Base-by-base conservation (phyloP, 2,329 filamentous ascomycete genomes). In the Beauveria rudraprayagi region DNA sequence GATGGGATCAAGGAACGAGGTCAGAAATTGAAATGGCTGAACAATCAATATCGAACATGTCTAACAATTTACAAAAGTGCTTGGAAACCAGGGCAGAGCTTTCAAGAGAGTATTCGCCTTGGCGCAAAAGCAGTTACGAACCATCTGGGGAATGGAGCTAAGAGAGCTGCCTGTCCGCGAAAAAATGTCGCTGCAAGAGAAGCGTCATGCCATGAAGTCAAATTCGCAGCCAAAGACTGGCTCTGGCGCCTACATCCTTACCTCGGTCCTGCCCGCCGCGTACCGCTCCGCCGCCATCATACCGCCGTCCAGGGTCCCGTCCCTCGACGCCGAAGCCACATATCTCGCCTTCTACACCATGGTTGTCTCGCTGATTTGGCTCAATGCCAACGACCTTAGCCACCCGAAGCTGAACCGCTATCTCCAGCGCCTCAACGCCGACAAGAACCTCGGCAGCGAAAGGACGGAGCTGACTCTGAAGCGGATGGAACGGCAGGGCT, bases 101-200 rank as follows among this genome's bases (percentile, higher is more conserved):
- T 97, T 97, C 72, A 92, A 86, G 70, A 72, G 76, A 14, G 85
- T 97, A 3, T 97, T 96, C 69, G 83, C 83, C 0, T 78, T 83
- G 46, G 91, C 93, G 47, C 93, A 99, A 72, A 74, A 78, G 40
- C 83, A 89, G 66, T 77, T 99, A 43, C 78, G 81, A 53, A 76
- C 77, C 2, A 81, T 87, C 1, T 97, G 96, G 74, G 94, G 94
- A n/a, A 96, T 97, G 92, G 83, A 92, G 71, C 83, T 99, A 80
- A 80, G 85, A 4, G 92, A 97, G 74, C 79, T 97, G 55, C 92
- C 94, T 0, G 79, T 83, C 1, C 84, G 83, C 68, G 93, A 97
- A 69, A 95, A 92, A 73, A 82, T 90, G 54, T 91, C 91, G 0
- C 75, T 96, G 40, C 86, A 85, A 62, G 90, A 96, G 65, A 84